These are phyloP conservation scores for Tinospora cordifolia DNA, from an alignment of 164 flowering plant species.

Conservation along the genomic window DNA sequence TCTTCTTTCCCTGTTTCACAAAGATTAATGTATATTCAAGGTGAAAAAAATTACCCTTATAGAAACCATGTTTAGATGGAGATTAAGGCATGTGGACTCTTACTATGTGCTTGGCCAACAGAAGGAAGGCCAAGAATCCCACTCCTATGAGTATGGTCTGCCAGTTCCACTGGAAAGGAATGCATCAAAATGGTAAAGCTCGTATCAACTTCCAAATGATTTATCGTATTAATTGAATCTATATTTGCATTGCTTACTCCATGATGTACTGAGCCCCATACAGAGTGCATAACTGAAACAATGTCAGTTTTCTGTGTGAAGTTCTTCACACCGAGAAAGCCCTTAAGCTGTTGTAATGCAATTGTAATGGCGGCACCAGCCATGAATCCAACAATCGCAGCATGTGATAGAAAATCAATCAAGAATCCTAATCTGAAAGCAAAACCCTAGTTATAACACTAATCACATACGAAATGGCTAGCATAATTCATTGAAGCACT, in stretches of 20 bases:
- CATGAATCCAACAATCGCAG: constrained; percentile 94
- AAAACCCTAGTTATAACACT: not conserved
- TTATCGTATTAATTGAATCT: too few relatives aligned
- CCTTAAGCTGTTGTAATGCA: constrained; percentile 90
- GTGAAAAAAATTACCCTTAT: not conserved
- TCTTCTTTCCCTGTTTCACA: constrained; percentile 65
- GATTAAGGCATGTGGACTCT: constrained; percentile 18
- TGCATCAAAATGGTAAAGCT: not conserved
- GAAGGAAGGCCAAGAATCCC: constrained; percentile 66
- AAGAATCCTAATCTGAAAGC: constrained; percentile 73
- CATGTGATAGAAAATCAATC: constrained; percentile 91
- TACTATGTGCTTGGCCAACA: constrained; percentile 63
- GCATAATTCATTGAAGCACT: not conserved
- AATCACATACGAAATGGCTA: not conserved
- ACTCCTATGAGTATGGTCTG: constrained; percentile 75
- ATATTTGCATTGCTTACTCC: constrained; percentile 42
- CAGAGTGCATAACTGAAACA: constrained; percentile 67
- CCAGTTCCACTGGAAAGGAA: constrained; percentile 94
- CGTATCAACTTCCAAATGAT: not conserved
- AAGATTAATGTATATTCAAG: constrained; percentile 15
- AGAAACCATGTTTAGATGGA: not conserved
- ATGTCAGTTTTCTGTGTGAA: constrained; percentile 77
- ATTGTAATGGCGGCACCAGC: constrained; percentile 92
- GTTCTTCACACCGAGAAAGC: constrained; percentile 64
- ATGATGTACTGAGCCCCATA: constrained; percentile 44